These are phyloP conservation scores for Glomus cerebriforme DNA, from an alignment of 192 early-diverging fungal species.

Conservation along the genomic window DNA sequence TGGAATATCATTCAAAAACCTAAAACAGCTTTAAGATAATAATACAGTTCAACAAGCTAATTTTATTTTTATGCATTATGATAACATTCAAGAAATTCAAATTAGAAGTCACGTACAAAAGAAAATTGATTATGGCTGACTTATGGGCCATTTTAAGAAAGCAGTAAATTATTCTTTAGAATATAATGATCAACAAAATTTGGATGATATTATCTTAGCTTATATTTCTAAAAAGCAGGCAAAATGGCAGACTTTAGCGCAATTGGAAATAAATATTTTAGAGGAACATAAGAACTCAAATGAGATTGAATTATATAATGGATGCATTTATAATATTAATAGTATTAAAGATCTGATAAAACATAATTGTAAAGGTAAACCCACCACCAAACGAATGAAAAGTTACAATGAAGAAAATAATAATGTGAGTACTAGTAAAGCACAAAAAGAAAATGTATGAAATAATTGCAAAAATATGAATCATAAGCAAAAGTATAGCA, in stretches of 20 bases:
- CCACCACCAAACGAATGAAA: not conserved
- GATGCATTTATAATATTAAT: not conserved
- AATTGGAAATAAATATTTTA: too few relatives aligned
- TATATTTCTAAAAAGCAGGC: not conserved
- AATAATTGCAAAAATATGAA: too few relatives aligned
- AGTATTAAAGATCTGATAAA: not conserved
- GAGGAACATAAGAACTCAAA: not conserved
- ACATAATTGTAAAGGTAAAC: not conserved
- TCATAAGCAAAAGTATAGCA: too few relatives aligned
- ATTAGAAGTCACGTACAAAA: not conserved
- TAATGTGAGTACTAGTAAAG: not conserved
- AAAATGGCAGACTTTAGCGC: not conserved
- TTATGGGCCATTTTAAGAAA: not conserved
- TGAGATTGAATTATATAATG: not conserved
- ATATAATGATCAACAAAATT: not conserved
- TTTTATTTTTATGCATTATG: not conserved
- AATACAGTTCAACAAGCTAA: not conserved
- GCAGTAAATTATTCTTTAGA: not conserved
- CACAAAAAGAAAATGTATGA: not conserved
- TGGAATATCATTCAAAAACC: not conserved
- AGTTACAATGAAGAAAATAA: not conserved
- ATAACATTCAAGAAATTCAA: constrained; percentile 11
- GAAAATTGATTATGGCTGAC: not conserved
- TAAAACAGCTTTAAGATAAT: not conserved
- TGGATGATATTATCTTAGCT: constrained; percentile 2